Base-by-base conservation (phyloP, 331 rosid genomes). In the Pyracantha coccinea region DNA sequence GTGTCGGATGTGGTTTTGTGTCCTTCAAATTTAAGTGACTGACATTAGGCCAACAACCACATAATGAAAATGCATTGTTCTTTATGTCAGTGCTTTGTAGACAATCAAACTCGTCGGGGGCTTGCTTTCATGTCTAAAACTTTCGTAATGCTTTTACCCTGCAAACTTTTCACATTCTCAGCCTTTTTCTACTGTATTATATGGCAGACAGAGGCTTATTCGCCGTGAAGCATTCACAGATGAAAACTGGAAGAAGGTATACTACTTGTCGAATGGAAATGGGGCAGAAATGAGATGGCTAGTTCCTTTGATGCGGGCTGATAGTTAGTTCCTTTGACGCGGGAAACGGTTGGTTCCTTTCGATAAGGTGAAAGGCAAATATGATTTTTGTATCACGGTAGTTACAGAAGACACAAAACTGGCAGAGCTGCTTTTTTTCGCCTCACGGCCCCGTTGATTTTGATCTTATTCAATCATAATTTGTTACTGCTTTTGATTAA, bases 281-380 rank as follows among this genome's bases (percentile, higher is more conserved):
- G 99, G 99, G 78, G 72, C 93, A 65, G 99, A 94, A 83, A 87
- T 94, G 82, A 89, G 99, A 83, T 86, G 89, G 66, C 77, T 93
- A 73, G 78, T 76, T 74, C 96, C 69, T 4, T 33, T 65, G 69
- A 65, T 65, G 96, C 85, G 83, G 72, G 41, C 24, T 19, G 68
- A 63, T 29, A 2, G 24, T 63, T 71, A 55, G 75, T 64, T 21
- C 44, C 75, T 21, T 31, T 32, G 53, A 10, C 25, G 27, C n/a
- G 38, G 33, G 44, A 63, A 29, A 63, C 31, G 44, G 41, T 63
- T 63, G 32, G 41, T 29, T 29, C 15, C 96, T 69, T 83, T 84
- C 72, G 35, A 10, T 32, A 92, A 82, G 81, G 74, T 84, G 81
- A 87, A 71, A 24, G 32, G 71, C 81, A 58, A 28, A 77, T 41